A percentile compares a stretch with the other conserved stretches of the same genome.
phyloP scores from a whole-genome alignment of 2,329 filamentous ascomycete genomes.

The Xylaria digitata region DNA sequence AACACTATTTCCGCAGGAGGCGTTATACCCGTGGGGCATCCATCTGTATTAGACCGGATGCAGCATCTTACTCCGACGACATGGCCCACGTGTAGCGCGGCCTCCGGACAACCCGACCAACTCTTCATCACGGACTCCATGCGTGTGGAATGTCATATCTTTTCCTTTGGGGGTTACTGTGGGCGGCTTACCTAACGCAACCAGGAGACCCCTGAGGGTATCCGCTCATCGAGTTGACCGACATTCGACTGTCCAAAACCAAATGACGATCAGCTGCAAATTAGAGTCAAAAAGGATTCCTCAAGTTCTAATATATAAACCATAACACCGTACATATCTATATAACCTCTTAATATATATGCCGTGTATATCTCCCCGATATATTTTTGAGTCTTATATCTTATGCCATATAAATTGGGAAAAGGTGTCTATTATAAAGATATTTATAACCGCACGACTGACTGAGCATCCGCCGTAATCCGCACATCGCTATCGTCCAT shows the following conservation, averaged over 20 bases:
- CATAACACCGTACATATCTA: slow-evolving; percentile 5
- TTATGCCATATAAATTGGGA: background rate
- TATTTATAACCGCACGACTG: slow-evolving; percentile 39
- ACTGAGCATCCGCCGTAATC: slow-evolving; percentile 42
- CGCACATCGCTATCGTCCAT: slow-evolving; percentile 37
- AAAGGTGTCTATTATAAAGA: slow-evolving; percentile 1
- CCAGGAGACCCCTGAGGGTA: background rate
- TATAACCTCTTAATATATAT: background rate
- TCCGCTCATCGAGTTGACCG: slow-evolving; percentile 16
- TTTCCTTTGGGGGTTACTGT: background rate
- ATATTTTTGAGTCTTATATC: background rate
- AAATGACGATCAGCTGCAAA: slow-evolving; percentile 41
- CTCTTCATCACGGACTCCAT: background rate
- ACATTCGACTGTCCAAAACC: slow-evolving; percentile 16
- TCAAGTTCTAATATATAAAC: slow-evolving; percentile 4
- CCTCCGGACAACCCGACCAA: background rate
- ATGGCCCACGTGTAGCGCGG: slow-evolving; percentile 3
- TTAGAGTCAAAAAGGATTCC: background rate
- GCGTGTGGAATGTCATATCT: background rate
- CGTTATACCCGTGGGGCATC: slow-evolving; percentile 2
- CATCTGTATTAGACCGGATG: background rate
- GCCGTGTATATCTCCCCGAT: background rate
- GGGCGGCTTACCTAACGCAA: slow-evolving; percentile 15
- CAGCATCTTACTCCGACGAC: slow-evolving; percentile 11
- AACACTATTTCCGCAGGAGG: slow-evolving; percentile 14